Evolutionary conservation across 768 basidiomycete species (phyloP).

Genomic region (Leccinellum rugosiceps): DNA sequence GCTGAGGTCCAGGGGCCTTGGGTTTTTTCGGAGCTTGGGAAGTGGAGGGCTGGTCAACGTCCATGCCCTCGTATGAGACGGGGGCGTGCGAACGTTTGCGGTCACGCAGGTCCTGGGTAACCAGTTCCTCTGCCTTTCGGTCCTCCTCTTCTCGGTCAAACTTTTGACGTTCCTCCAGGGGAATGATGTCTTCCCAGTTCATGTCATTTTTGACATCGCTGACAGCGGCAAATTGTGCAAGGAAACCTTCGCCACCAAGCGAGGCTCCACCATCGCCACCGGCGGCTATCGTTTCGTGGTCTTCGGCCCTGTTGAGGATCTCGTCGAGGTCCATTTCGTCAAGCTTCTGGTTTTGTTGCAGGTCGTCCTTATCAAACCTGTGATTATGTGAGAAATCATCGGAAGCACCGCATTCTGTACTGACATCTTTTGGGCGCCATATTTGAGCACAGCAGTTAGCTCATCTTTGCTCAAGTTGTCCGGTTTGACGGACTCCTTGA

Average conservation of each 20-base stretch:
- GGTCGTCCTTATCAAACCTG: slow-evolving; percentile 97
- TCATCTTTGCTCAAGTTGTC: slow-evolving; percentile 94
- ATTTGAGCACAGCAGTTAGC: slow-evolving; percentile 95
- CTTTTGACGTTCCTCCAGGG: slow-evolving; percentile 82
- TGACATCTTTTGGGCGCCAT: slow-evolving; percentile 96
- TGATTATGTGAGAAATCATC: slow-evolving; percentile 2
- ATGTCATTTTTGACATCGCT: slow-evolving; percentile 99
- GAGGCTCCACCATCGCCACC: slow-evolving; percentile 85
- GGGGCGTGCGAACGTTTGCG: slow-evolving; percentile 84
- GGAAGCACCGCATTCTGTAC: slow-evolving; percentile 25
- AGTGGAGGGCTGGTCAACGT: slow-evolving; percentile 69
- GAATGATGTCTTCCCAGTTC: slow-evolving; percentile 99
- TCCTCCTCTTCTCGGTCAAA: slow-evolving; percentile 80
- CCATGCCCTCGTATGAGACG: slow-evolving; percentile 92
- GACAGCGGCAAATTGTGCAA: slow-evolving; percentile 91
- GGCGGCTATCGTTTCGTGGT: slow-evolving; percentile 89
- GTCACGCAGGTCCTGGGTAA: slow-evolving; percentile 63
- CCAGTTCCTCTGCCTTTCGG: slow-evolving; percentile 67
- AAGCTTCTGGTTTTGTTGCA: slow-evolving; percentile 88
- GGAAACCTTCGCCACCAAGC: slow-evolving; percentile 95
- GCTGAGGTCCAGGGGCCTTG: slow-evolving; percentile 63
- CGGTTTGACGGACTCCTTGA: slow-evolving; percentile 69
- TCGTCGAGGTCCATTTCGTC: slow-evolving; percentile 99
- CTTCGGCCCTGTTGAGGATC: slow-evolving; percentile 93
- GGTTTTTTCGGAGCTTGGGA: slow-evolving; percentile 70